Percentiles rank a stretch among this genome's conserved stretches.
These are phyloP conservation scores for Straminergon stramineum DNA, from an alignment of 225 moss, liverwort and hornwort genomes.

Conservation along the genomic window DNA sequence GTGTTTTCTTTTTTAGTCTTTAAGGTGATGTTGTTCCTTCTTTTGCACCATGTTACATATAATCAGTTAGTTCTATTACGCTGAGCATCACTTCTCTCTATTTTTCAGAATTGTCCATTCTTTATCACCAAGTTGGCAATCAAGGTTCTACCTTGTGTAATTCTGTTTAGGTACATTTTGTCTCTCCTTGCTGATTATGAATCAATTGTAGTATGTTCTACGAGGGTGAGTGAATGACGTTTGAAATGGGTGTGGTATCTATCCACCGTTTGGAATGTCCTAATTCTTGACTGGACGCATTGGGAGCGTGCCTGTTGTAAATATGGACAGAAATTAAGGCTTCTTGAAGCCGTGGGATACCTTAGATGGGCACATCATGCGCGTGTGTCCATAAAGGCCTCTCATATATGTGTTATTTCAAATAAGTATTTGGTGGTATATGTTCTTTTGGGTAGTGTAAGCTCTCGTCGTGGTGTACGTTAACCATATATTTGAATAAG, in stretches of 20 bases:
- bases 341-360: conserved; percentile 40
- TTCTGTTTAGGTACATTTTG: conserved; percentile 60
- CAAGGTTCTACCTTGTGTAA: conserved; percentile 87
- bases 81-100: neutral
- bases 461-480: neutral
- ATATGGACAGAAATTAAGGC: conserved; percentile 81
- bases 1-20: neutral
- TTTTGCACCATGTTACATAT: neutral
- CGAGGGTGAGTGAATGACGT: neutral
- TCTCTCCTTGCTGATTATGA: neutral
- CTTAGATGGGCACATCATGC: conserved; percentile 61
- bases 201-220: neutral
- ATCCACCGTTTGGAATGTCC: conserved; percentile 22
- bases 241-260: neutral
- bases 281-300: conserved; percentile 92
- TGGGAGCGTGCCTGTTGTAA: conserved; percentile 95
- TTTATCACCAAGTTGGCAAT: conserved; percentile 84
- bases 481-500: neutral
- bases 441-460: neutral
- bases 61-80: neutral
- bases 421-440: neutral
- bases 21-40: neutral
- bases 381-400: conserved; percentile 57
- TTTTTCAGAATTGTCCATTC: conserved; percentile 81
- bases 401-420: conserved; percentile 21